Percentiles rank a stretch among this genome's conserved stretches.
phyloP scores from a whole-genome alignment of 148 eudicot species.

The Rheum nobile region DNA sequence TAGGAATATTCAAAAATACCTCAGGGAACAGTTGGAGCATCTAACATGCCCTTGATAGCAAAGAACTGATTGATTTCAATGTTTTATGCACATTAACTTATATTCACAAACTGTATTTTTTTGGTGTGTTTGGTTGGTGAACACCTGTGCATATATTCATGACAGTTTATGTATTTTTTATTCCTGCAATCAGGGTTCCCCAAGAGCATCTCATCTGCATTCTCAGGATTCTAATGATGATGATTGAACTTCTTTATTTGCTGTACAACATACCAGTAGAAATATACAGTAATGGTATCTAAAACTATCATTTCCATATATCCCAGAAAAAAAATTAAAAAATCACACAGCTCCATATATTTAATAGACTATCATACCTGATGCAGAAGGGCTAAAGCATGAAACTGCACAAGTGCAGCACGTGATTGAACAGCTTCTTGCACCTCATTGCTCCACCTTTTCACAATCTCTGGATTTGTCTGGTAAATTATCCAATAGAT shows the following conservation, averaged over 20 bases:
- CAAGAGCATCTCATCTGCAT: not conserved
- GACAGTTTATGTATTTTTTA: not conserved
- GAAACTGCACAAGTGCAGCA: constrained; percentile 94
- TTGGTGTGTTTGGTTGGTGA: not conserved
- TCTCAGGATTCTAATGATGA: not conserved
- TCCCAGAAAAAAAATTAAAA: not conserved
- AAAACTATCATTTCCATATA: not conserved
- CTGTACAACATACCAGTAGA: not conserved
- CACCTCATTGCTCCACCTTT: constrained; percentile 97
- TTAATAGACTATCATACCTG: constrained; percentile 37
- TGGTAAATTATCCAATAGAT: constrained; percentile 15
- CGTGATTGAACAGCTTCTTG: constrained; percentile 97
- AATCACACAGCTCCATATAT: not conserved
- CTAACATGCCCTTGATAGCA: not conserved
- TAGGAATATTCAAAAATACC: not conserved
- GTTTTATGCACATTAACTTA: not conserved
- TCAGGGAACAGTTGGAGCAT: not conserved
- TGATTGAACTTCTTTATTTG: not conserved
- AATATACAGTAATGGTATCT: not conserved
- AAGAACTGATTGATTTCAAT: not conserved
- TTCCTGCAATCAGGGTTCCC: not conserved
- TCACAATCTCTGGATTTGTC: constrained; percentile 95
- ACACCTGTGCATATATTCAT: not conserved
- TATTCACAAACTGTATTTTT: not conserved
- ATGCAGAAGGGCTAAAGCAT: constrained; percentile 84